Evolutionary conservation across 345 rosid species (phyloP), one percentile per base, ranked within the genome.

Genomic region (Syzygium aromaticum): DNA sequence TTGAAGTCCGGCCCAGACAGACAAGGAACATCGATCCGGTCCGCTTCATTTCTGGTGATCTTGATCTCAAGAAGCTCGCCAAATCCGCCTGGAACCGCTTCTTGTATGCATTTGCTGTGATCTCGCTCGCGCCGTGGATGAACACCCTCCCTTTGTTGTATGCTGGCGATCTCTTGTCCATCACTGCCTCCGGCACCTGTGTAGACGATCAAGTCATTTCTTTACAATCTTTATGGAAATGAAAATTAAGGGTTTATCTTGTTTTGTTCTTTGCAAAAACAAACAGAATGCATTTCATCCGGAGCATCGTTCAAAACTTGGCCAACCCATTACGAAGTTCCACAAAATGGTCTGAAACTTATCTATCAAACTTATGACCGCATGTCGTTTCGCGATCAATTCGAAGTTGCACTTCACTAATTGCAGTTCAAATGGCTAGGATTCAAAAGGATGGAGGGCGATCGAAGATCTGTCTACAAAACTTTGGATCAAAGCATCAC

Each of bases 11-110:
- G 21, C 99, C 99, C 22, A 97, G 90, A 90, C 98, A 97, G 85
- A 95, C 98, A 10, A 96, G 95, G 86, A 97, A 97, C 99, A 97
- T 96, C 92, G 96, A 91, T 88, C 99, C 99, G 51, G 98, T 96
- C 84, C 88, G 92, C 93, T 91, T 96, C 86, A 97, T 93, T 92
- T 97, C 99, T 30, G 86, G 90, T 8, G 99, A 93, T 90, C 99
- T 92, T 51, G 96, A 92, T 85, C 91, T 86, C 13, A 97, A 89
- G 90, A 96, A 97, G 73, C 80, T 91, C 9, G 95, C 98, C 86
- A 97, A 87, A 92, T 97, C 99, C 8, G 92, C 88, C 89, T 95
- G 96, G 90, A 93, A 97, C 87, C 95, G 99, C 61, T 89, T 89
- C 89, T 89, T 94, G 94, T 96, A 97, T 5, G 98, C 98, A 21